phyloP scores from a whole-genome alignment of 352 stramenopile species.

The Globisporangium cederbergense region DNA sequence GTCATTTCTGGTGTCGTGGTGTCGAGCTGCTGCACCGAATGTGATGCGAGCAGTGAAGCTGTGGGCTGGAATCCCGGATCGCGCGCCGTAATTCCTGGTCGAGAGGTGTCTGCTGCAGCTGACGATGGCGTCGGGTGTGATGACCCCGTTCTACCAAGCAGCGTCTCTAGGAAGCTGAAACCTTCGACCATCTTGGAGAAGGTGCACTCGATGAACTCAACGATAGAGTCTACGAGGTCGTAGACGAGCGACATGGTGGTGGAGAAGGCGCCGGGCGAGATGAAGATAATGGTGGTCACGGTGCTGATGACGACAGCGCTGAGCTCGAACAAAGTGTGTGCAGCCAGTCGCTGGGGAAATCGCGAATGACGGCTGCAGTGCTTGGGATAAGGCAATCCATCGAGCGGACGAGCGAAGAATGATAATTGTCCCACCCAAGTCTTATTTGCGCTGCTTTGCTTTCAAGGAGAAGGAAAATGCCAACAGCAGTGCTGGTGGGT shows the following conservation, averaged over 20 bases:
- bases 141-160: background rate
- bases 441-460: background rate
- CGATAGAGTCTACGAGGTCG: background rate
- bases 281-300: background rate
- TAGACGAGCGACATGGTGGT: background rate
- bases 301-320: background rate
- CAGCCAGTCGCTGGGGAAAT: background rate
- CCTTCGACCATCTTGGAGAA: background rate
- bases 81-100: background rate
- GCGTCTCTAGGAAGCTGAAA: background rate
- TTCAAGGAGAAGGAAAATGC: background rate
- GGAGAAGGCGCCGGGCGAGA: background rate
- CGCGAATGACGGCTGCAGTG: background rate
- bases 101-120: background rate
- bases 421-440: background rate
- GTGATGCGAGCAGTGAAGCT: background rate
- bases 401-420: background rate
- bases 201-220: background rate
- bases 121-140: background rate
- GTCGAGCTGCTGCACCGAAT: background rate
- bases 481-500: background rate
- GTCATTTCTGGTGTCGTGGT: background rate
- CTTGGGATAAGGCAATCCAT: background rate
- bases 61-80: background rate
- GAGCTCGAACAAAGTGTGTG: background rate